phyloP scores from a whole-genome alignment of 371 early-diverging fungal genomes.

The Parasitella parasitica region DNA sequence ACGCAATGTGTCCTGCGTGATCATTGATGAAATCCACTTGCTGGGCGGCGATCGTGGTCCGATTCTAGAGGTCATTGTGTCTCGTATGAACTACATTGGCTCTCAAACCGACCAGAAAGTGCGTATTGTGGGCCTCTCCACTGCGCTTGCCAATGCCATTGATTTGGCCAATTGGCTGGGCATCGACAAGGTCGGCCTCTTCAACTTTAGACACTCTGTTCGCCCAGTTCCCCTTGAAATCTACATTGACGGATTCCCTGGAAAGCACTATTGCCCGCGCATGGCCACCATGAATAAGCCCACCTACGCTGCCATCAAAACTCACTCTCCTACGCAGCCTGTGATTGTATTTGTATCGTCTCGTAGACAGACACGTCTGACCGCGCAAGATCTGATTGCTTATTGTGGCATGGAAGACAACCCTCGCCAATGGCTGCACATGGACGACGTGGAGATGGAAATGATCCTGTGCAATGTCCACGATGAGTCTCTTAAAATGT shows the following conservation, averaged over 20 bases:
- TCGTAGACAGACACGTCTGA: slow-evolving; percentile 91
- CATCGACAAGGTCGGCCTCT: slow-evolving; percentile 80
- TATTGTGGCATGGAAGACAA: slow-evolving; percentile 90
- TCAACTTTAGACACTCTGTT: slow-evolving; percentile 94
- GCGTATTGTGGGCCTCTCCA: slow-evolving; percentile 97
- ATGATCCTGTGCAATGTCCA: slow-evolving; percentile 63
- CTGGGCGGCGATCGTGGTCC: slow-evolving; percentile 97
- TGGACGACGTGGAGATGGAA: slow-evolving; percentile 83
- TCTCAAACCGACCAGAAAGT: slow-evolving; percentile 69
- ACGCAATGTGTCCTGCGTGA: slow-evolving; percentile 80
- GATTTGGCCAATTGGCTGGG: slow-evolving; percentile 97
- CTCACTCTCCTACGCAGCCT: slow-evolving; percentile 89
- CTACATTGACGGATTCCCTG: slow-evolving; percentile 95
- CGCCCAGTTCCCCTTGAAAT: slow-evolving; percentile 96
- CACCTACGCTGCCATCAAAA: slow-evolving; percentile 89
- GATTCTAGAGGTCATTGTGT: slow-evolving; percentile 96
- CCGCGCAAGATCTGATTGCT: slow-evolving; percentile 92
- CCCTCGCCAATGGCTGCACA: slow-evolving; percentile 87
- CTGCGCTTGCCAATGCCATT: slow-evolving; percentile 96
- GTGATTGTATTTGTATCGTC: slow-evolving; percentile 98
- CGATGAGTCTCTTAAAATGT: slow-evolving; percentile 76
- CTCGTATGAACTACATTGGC: slow-evolving; percentile 94
- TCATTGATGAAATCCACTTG: slow-evolving; percentile 99
- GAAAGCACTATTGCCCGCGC: slow-evolving; percentile 91
- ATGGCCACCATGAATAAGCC: slow-evolving; percentile 99